Base-by-base conservation (phyloP, 2,329 filamentous ascomycete genomes). In the Dactylonectria estremocensis region DNA sequence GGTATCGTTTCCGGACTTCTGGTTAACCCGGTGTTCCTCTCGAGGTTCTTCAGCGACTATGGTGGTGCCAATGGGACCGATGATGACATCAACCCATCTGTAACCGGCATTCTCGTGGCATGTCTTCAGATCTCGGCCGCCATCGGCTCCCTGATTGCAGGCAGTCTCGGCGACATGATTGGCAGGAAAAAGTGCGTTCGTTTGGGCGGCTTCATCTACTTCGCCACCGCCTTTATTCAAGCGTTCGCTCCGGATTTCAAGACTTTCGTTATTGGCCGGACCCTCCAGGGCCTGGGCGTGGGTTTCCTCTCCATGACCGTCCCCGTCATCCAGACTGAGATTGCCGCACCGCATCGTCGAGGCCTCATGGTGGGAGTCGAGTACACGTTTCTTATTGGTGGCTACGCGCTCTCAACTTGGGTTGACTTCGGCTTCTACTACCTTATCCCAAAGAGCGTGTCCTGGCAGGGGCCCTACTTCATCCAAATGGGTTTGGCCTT, bases 231-330 rank as follows among this genome's bases (percentile, higher is more conserved):
- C 37, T 69, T 69, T 35, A 59, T 69, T 14, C 67, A 69, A 54
- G 57, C 58, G 4, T 69, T 69, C 35, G 67, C 67, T 22, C 64
- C 67, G 5, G 61, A 49, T 22, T 69, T 64, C 61, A 58, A 57
- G 20, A 64, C 64, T 8, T 69, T 69, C 31, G 18, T 69, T 3
- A 24, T 48, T 28, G 64, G 67, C 7, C 56, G 67, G 9, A 67
- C 67, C 7, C 22, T 69, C 11, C 67, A 69, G 37, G 67, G 67
- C 10, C 24, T 69, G 16, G 67, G 67, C 22, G 68, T 68, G 1
- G 68, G 68, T 6, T 68, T 68, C 43, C 68, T 68, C 2, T 67
- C 64, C 16, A 69, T 69, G 68, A 69, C 68, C 3, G 68, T 69
- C 3, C 68, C 68, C 7, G 56, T 69, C 8, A 69, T 69, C 43